Conservation (phyloP, 2,329 filamentous ascomycete genomes). For the Fusarium dimerum region DNA sequence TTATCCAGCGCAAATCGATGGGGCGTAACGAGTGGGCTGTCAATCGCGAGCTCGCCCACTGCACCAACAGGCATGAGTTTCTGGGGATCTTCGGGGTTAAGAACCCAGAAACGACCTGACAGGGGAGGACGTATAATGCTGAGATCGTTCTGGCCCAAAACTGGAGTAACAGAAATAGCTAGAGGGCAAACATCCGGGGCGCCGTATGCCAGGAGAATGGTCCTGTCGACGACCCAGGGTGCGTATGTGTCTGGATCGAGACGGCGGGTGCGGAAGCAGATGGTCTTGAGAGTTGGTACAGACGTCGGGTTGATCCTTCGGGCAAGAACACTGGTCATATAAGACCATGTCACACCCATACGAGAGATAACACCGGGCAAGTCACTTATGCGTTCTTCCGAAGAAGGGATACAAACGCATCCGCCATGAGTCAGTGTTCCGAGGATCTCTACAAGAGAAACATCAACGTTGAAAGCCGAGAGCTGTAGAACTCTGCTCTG, state of each 20-base stretch:
- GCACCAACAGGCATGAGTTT: conserved; percentile 55
- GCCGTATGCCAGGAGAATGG: conserved; percentile 53
- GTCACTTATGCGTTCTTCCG: conserved; percentile 50
- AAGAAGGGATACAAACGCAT: conserved; percentile 59
- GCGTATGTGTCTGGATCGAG: conserved; percentile 51
- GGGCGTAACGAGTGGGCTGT: conserved; percentile 44
- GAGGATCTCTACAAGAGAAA: conserved; percentile 52
- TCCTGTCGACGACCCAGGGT: conserved; percentile 47
- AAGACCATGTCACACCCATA: conserved; percentile 53
- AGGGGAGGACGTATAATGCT: conserved; percentile 50
- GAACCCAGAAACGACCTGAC: conserved; percentile 52
- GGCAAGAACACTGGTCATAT: conserved; percentile 62
- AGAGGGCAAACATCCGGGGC: conserved; percentile 53
- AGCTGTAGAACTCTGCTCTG: conserved; percentile 58
- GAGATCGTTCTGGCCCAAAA: conserved; percentile 38
- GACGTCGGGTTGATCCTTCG: conserved; percentile 40
- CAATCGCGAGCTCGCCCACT: conserved; percentile 60
- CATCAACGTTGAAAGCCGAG: conserved; percentile 55
- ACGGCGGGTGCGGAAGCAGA: conserved; percentile 51
- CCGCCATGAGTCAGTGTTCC: conserved; percentile 56
- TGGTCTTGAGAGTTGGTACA: conserved; percentile 40
- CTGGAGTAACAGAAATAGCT: conserved; percentile 49
- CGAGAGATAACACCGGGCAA: conserved; percentile 50
- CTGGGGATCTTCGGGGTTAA: conserved; percentile 52
- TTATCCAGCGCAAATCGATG: conserved; percentile 37